These are phyloP conservation scores for Hypoxylon rickii DNA, from an alignment of 495 filamentous ascomycete genomes.

Conservation along the genomic window DNA sequence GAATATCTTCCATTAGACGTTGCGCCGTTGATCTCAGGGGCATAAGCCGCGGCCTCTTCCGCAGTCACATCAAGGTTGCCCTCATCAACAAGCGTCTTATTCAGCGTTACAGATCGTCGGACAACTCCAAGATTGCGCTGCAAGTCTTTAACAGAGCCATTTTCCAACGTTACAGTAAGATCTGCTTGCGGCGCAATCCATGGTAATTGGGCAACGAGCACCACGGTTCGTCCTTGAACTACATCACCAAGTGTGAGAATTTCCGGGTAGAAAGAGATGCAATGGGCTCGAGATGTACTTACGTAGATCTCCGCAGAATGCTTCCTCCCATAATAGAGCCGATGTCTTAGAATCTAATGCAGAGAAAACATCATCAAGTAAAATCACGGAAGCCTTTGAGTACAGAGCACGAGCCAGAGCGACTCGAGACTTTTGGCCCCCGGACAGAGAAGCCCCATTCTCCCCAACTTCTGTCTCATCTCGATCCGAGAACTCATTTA, in stretches of 20 bases:
- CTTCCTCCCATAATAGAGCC: slow-evolving; percentile 53
- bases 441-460: slow-evolving; percentile 68
- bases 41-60: slow-evolving; percentile 25
- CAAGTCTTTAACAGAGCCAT: slow-evolving; percentile 42
- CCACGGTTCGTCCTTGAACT: slow-evolving; percentile 40
- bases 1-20: slow-evolving; percentile 15
- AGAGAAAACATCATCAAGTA: slow-evolving; percentile 74
- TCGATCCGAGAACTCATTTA: slow-evolving; percentile 50
- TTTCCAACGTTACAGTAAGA: slow-evolving; percentile 47
- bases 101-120: slow-evolving; percentile 38
- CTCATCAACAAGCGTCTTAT: slow-evolving; percentile 20
- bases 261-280: neutral
- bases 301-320: slow-evolving; percentile 57
- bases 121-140: slow-evolving; percentile 44
- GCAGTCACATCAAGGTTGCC: slow-evolving; percentile 27
- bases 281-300: slow-evolving; percentile 9
- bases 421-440: slow-evolving; percentile 72
- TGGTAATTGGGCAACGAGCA: slow-evolving; percentile 49
- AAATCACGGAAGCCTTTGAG: slow-evolving; percentile 62
- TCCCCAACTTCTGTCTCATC: slow-evolving; percentile 69
- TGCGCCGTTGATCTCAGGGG: slow-evolving; percentile 15
- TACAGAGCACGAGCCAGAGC: slow-evolving; percentile 73
- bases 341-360: slow-evolving; percentile 60
- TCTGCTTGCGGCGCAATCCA: slow-evolving; percentile 54
- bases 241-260: slow-evolving; percentile 7